Percentiles rank a stretch among this genome's conserved stretches.
Evolutionary conservation across 495 filamentous ascomycete species (phyloP).

Genomic region (Penicillium cataractarum): DNA sequence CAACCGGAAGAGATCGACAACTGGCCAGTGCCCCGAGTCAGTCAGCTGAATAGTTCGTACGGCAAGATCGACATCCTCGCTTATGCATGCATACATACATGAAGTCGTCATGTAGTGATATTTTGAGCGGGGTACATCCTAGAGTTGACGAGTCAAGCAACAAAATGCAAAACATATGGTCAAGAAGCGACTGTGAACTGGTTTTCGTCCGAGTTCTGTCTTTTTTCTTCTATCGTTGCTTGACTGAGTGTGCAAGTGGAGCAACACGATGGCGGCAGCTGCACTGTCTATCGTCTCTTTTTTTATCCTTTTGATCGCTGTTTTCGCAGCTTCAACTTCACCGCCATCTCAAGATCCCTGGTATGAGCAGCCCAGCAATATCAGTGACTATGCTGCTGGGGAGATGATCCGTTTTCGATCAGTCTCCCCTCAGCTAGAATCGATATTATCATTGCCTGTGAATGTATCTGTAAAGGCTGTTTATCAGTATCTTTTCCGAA

Average conservation of each 20-base stretch:
- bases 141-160: too few species aligned
- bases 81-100: not conserved
- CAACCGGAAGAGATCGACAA: not conserved
- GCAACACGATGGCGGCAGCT: not conserved
- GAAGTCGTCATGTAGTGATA: too few species aligned
- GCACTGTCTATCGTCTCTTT: not conserved
- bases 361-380: conserved; percentile 21
- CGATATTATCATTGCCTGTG: conserved; percentile 12
- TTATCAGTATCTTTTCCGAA: conserved; percentile 27
- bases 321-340: not conserved
- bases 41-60: conserved; percentile 3
- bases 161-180: not conserved
- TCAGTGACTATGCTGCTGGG: conserved; percentile 14
- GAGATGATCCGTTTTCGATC: conserved; percentile 24
- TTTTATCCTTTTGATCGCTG: not conserved
- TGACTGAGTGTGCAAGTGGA: not conserved
- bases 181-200: not conserved
- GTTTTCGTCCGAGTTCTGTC: not conserved
- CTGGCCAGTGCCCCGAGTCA: not conserved
- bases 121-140: not conserved
- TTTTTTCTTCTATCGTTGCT: not conserved
- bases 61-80: conserved; percentile 6
- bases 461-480: conserved; percentile 18
- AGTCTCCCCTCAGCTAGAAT: conserved; percentile 9
- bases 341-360: conserved; percentile 20